Base-by-base conservation (phyloP, 257 asterid species). In the Osmanthus fragrans region DNA sequence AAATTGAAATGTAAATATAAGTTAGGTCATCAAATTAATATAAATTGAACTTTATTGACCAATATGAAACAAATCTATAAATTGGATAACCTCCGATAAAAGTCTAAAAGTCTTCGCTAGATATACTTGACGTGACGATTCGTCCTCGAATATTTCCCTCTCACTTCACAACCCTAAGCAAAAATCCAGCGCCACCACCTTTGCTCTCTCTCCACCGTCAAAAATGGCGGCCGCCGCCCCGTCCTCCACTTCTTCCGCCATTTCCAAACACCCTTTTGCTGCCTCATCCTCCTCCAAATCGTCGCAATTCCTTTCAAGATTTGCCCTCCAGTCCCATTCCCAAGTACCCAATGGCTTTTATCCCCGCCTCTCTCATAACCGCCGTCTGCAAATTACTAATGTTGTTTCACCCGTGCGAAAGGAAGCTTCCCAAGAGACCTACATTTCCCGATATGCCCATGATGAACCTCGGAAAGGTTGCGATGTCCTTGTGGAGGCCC, bases 401-500 rank as follows among this genome's bases (percentile, higher is more conserved):
- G 90, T 84, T 34, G 78, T 78, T 10, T 75, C 86, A 1, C 79
- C 85, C 0, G 71, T 77, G 39, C 80, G 40, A 7, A 29, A 72
- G 2, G 64, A 73, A 47, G 2, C 70, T 8, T 39, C 65, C 18
- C 4, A 74, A 40, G 80, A 85, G 69, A 36, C 83, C 0, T 86
- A 87, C 70, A 40, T 79, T 70, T 88, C 96, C 79, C 85, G 94
- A 56, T 93, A 88, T 69, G 84, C 86, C 73, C 76, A 87, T 3
- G 94, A 91, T 75, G 91, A 93, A 73, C 97, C 93, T 0, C 87
- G 97, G 4, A 90, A 91, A 72, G 97, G 97, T 73, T 74, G 85
- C 82, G 97, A 93, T 79, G 90, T 93, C 25, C 82, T 93, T 9
- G 96, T 93, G 60, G 97, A 93, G 82, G 96, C 98, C 3, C 92